A percentile compares a stretch with the other conserved stretches of the same genome.
These are phyloP conservation scores for Lipomyces kockii DNA, from an alignment of 805 yeast species.

Conservation along the genomic window DNA sequence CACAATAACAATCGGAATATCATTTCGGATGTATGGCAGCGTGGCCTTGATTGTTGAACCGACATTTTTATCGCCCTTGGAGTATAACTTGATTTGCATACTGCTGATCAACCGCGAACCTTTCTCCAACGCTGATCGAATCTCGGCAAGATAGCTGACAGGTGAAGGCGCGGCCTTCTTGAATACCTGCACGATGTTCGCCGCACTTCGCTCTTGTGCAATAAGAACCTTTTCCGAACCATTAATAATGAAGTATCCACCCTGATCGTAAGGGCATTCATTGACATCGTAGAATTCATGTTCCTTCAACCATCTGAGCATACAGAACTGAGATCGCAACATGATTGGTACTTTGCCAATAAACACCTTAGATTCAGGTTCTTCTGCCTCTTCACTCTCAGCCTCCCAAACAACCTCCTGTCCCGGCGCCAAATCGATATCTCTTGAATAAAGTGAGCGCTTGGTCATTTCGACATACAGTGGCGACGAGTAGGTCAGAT, in stretches of 20 bases:
- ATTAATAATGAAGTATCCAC: constrained; percentile 97
- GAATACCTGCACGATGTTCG: constrained; percentile 97
- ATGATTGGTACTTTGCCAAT: constrained; percentile 98
- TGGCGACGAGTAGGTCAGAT: constrained; percentile 94
- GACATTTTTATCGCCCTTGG: constrained; percentile 68
- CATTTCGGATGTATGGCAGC: constrained; percentile 93
- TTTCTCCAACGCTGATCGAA: constrained; percentile 93
- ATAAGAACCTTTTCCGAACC: constrained; percentile 98
- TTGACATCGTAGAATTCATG: constrained; percentile 92
- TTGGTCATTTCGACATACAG: constrained; percentile 95
- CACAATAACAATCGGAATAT: constrained; percentile 94
- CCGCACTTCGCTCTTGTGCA: constrained; percentile 99
- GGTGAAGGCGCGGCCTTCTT: constrained; percentile 98
- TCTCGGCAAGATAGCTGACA: constrained; percentile 93
- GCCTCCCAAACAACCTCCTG: constrained; percentile 66
- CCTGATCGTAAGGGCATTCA: constrained; percentile 99
- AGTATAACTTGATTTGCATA: constrained; percentile 89
- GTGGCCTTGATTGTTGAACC: constrained; percentile 93
- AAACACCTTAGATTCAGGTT: constrained; percentile 77
- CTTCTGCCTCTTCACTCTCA: constrained; percentile 60
- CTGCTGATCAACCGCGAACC: constrained; percentile 94
- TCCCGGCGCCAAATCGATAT: constrained; percentile 58
- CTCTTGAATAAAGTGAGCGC: constrained; percentile 81
- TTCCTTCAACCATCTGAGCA: constrained; percentile 85
- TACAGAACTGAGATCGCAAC: constrained; percentile 96